A percentile compares a stretch with the other conserved stretches of the same genome.
phyloP scores from a whole-genome alignment of 1,139 yeast species.

The Candida freyschussii region DNA sequence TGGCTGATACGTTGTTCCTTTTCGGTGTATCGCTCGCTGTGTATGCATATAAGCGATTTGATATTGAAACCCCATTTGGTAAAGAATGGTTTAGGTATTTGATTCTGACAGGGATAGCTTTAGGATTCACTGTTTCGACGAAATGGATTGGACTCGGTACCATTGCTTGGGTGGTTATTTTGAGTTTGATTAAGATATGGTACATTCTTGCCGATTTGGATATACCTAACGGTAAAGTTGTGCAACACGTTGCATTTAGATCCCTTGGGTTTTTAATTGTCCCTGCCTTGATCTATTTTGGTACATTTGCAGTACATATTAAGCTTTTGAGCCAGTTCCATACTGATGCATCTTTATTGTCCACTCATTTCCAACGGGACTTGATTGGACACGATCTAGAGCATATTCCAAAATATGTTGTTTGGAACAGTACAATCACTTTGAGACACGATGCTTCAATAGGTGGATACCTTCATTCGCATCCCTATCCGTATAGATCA shows the following conservation, averaged over 20 bases:
- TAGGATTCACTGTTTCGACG: conserved; percentile 51
- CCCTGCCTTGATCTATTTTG: conserved; percentile 48
- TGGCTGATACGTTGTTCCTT: conserved; percentile 48
- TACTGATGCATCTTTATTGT: conserved; percentile 49
- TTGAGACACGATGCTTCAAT: conserved; percentile 55
- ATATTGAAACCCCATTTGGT: conserved; percentile 34
- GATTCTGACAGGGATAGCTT: conserved; percentile 40
- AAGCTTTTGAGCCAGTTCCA: conserved; percentile 36
- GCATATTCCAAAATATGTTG: conserved; percentile 43
- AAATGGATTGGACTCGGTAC: conserved; percentile 54
- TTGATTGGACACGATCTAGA: conserved; percentile 39
- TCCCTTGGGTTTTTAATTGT: conserved; percentile 35
- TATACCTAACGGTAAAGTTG: conserved; percentile 31
- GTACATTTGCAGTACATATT: conserved; percentile 48
- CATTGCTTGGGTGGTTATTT: conserved; percentile 42
- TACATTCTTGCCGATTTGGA: conserved; percentile 50
- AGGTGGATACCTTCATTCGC: conserved; percentile 69
- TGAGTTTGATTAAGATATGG: conserved; percentile 49
- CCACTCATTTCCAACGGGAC: conserved; percentile 55
- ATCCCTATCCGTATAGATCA: conserved; percentile 43
- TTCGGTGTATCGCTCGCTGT: conserved; percentile 41
- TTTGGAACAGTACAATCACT: conserved; percentile 63
- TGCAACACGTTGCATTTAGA: conserved; percentile 33
- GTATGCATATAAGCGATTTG: conserved; percentile 41
- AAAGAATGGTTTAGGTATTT: conserved; percentile 42